Evolutionary conservation across 2,329 filamentous ascomycete species (phyloP).

Genomic region (Fusarium nurragi): DNA sequence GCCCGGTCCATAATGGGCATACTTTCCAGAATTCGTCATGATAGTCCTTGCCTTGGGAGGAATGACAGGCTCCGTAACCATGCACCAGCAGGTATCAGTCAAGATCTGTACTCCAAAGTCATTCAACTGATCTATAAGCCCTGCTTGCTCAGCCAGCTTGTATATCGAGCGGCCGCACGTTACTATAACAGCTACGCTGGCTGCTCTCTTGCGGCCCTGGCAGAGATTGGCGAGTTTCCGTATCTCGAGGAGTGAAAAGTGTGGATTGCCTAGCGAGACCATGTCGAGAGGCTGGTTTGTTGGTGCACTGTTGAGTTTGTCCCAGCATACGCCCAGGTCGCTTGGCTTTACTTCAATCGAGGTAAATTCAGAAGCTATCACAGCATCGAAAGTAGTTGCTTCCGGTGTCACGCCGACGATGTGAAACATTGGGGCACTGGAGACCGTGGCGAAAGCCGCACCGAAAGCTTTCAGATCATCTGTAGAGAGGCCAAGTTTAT

Average conservation of each 20-base stretch:
- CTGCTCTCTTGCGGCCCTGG: background rate
- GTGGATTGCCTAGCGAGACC: slow-evolving; percentile 32
- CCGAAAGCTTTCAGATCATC: slow-evolving; percentile 38
- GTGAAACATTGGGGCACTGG: slow-evolving; percentile 39
- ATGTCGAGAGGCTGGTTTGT: slow-evolving; percentile 10
- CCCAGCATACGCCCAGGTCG: slow-evolving; percentile 13
- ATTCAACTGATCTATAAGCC: slow-evolving; percentile 5
- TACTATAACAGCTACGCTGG: background rate
- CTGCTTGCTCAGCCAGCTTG: slow-evolving; percentile 29
- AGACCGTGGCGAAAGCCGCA: slow-evolving; percentile 35
- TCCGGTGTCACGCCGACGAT: slow-evolving; percentile 34
- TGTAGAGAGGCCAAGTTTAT: slow-evolving; percentile 1
- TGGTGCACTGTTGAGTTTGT: slow-evolving; percentile 18
- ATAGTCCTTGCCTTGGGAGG: slow-evolving; percentile 6
- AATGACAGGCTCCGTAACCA: slow-evolving; percentile 27
- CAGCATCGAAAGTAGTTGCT: slow-evolving; percentile 6
- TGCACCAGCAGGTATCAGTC: slow-evolving; percentile 32
- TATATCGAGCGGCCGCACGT: slow-evolving; percentile 19
- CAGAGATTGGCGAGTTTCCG: slow-evolving; percentile 2
- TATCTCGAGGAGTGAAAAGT: slow-evolving; percentile 30
- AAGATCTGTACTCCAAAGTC: slow-evolving; percentile 24
- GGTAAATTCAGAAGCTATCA: background rate
- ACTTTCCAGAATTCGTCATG: slow-evolving; percentile 37
- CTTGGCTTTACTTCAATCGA: background rate
- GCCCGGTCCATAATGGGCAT: slow-evolving; percentile 31